Evolutionary conservation across 805 yeast genomes (phyloP).

Genomic region (Candida piceae): DNA sequence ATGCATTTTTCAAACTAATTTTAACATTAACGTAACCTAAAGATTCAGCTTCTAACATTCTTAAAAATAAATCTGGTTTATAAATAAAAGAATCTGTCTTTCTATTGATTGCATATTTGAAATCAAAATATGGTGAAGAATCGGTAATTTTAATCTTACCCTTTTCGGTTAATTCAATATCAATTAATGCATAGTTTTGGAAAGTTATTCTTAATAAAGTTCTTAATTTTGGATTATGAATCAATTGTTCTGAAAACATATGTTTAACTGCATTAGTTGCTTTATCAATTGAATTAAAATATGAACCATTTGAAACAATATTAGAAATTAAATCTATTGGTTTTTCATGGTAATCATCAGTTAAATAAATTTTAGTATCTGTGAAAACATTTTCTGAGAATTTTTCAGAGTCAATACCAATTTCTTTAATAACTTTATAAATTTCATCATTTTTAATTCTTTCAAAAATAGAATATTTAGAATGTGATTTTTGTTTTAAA

Average conservation of each 20-base stretch:
- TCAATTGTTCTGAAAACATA: slow-evolving; percentile 73
- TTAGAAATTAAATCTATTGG: slow-evolving; percentile 58
- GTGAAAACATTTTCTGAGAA: slow-evolving; percentile 76
- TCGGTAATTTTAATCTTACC: slow-evolving; percentile 74
- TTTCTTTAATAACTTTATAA: slow-evolving; percentile 59
- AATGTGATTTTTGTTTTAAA: slow-evolving; percentile 42
- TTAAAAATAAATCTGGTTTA: slow-evolving; percentile 75
- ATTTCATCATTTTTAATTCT: slow-evolving; percentile 61
- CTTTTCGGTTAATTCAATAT: slow-evolving; percentile 77
- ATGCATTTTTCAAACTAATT: slow-evolving; percentile 47
- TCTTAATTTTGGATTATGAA: slow-evolving; percentile 76
- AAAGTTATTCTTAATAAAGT: slow-evolving; percentile 60
- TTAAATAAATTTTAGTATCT: slow-evolving; percentile 62
- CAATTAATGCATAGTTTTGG: slow-evolving; percentile 59
- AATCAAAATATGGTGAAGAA: slow-evolving; percentile 77
- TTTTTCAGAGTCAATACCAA: slow-evolving; percentile 75
- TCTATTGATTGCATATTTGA: slow-evolving; percentile 85
- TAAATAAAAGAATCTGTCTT: slow-evolving; percentile 67
- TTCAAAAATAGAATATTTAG: slow-evolving; percentile 59
- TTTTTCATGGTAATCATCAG: slow-evolving; percentile 57
- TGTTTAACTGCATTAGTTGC: slow-evolving; percentile 67
- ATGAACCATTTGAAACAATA: slow-evolving; percentile 30
- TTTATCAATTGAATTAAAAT: slow-evolving; percentile 51
- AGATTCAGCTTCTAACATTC: slow-evolving; percentile 90
- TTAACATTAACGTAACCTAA: slow-evolving; percentile 67